Evolutionary conservation across 2,329 filamentous ascomycete species (phyloP), one percentile per base, ranked within the genome.

Genomic region (Pezicula neosporulosa): DNA sequence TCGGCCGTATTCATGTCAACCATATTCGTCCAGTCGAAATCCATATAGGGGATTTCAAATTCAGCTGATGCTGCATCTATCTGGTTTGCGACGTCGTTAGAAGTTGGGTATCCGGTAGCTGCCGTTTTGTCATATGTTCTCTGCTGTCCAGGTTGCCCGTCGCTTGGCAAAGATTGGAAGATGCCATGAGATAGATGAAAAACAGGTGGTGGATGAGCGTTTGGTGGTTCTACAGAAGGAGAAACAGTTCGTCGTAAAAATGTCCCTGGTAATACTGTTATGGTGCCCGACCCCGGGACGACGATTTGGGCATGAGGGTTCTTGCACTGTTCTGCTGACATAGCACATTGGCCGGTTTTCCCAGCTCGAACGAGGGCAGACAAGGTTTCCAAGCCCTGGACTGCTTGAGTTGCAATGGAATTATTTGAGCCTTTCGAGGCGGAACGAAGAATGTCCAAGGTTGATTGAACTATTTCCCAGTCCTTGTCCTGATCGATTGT

Each of bases 321-420:
- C n/a, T 42, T 19, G 9, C 36, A 33, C n/a, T 35, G 24, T 19
- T 43, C 47, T 13, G 21, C 6, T 13, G 36, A 27, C 38, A 37
- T 33, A 7, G 38, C 28, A 24, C 47, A 48, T 18, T 18, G 13
- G n/a, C 38, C 35, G 4, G 47, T 41, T 18, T 47, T 50, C 35
- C 42, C 42, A 2, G 42, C 42, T 44, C 42, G 19, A 15, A 44
- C 42, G 15, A 56, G 41, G n/a, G 37, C 27, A 6, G 44, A 44
- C 18, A 57, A 38, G 7, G 47, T 44, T 30, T 73, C 68, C 5
- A 76, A 62, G 27, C 72, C 67, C 48, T 70, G 63, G 3, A 69
- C 66, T 9, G 71, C 71, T 53, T 76, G 72, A 6, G 65, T 63
- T 12, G 72, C 70, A 16, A 74, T 71, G 4, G 65, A 63, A 48